Base-by-base conservation (phyloP, 768 basidiomycete genomes). In the Tricholoma matsutake region DNA sequence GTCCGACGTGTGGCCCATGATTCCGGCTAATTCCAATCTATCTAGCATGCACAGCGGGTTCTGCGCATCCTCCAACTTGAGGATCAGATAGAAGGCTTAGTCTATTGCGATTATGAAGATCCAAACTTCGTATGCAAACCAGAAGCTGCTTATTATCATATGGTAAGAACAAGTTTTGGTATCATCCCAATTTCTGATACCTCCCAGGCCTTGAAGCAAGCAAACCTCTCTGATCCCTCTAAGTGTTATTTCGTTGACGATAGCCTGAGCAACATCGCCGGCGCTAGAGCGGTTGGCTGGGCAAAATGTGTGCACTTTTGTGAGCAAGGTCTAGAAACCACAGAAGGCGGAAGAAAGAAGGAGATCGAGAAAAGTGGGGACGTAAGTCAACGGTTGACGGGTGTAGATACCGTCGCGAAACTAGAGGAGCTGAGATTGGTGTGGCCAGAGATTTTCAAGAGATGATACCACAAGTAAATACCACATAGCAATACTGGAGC, bases 171-270 rank as follows among this genome's bases (percentile, higher is more conserved):
- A 61, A 47, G 54, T 16, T 25, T 20, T 37, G 14, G 29, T 25
- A 35, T 54, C 37, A 60, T 58, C 37, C 20, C 57, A 9, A 32
- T 18, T 10, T 37, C 55, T 60, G 64, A 59, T 37, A 34, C 22
- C 53, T 32, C 9, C 31, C 56, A 62, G 89, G 92, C 92, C 4
- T 79, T 94, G 79, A 72, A 72, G 57, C 75, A 79, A 61, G 91
- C 89, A 5, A 75, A 78, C 5, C 69, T 91, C 13, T 74, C 76
- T 0, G 88, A 93, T 73, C 83, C 87, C 1, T 79, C 82, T 10
- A 89, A 85, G 68, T 91, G 87, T 65, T 85, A 86, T 63, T 94
- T 94, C 68, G 72, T 94, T 29, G 92, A 94, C 65, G 92, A 94
- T 70, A 93, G 81, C 65, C 75, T 83, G 67, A 69, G 72, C 20